Conservation (phyloP, 1,284 basidiomycete species). For the Flammula alnicola region DNA sequence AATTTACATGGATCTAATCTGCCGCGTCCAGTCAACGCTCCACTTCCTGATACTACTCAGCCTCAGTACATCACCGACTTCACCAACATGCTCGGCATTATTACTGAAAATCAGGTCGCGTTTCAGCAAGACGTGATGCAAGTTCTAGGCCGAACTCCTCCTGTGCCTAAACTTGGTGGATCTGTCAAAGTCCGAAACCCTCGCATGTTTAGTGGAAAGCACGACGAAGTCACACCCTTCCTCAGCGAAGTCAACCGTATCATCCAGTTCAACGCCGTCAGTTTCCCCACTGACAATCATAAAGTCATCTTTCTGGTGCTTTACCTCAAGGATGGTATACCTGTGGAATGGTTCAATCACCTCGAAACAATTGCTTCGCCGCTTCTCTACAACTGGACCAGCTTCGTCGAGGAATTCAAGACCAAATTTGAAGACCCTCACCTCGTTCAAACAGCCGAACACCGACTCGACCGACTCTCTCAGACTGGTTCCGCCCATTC, state of each 20-base stretch:
- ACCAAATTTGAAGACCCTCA: not conserved
- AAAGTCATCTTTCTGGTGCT: conserved; percentile 4
- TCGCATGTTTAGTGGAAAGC: not conserved
- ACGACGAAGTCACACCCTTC: conserved; percentile 3
- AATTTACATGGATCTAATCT: too few species aligned
- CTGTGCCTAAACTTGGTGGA: too few species aligned
- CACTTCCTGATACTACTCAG: too few species aligned
- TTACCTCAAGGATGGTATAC: conserved; percentile 5
- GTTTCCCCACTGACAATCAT: not conserved
- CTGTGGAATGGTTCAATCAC: not conserved
- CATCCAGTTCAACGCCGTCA: not conserved
- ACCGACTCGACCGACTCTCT: not conserved
- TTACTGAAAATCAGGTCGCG: too few species aligned
- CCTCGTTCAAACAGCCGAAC: not conserved
- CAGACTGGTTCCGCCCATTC: conserved; percentile 1
- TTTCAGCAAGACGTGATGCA: too few species aligned
- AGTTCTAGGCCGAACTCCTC: too few species aligned
- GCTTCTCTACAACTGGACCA: not conserved
- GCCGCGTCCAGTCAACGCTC: too few species aligned
- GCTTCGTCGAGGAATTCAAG: not conserved
- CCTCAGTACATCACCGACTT: too few species aligned
- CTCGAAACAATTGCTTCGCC: not conserved
- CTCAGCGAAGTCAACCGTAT: conserved; percentile 1
- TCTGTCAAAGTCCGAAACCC: conserved; percentile 4
- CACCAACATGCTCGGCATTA: too few species aligned